Evolutionary conservation across 2,329 filamentous ascomycete genomes (phyloP), one percentile per base, ranked within the genome.

Genomic region (Pezicula neosporulosa): DNA sequence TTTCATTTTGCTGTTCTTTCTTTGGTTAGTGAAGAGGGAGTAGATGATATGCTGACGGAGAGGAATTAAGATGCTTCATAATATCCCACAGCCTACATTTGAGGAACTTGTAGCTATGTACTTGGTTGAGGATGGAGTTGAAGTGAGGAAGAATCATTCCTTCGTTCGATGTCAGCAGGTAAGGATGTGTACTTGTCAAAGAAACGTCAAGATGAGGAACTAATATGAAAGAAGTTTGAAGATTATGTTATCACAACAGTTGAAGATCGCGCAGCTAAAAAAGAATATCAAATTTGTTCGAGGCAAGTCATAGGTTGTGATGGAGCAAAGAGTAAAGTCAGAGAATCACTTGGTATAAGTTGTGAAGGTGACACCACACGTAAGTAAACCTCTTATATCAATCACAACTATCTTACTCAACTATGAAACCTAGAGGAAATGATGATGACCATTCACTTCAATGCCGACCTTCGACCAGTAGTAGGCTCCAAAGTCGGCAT

Each of bases 381-480:
- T 69, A 55, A 61, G 66, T 59, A 18, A 15, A 28, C 3, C n/a
- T 18, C 21, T 15, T 15, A 4, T 36, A 9, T 4, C 15, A 16
- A 15, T 6, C 12, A 13, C 30, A 15, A 13, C 35, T 27, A 43
- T 24, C 53, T 47, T 55, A 47, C 55, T 30, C 15, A 24, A 15
- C n/a, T 6, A 16, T 21, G 4, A 7, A 42, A 19, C 9, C 13
- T 21, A 71, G 69, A 70, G 36, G 70, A 73, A 49, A 73, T 70
- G 0, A 74, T 74, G 72, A 74, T 75, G 72, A 74, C 72, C 0
- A 74, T 75, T 13, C 71, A 75, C 39, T 68, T 75, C 54, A 72
- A 72, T 38, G 70, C 71, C 0, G 62, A 75, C 42, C 60, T 74
- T 2, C 63, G 69, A 0, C 65, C 69, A 1, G 59, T 75, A 0